phyloP scores from a whole-genome alignment of 805 yeast species.

The Candida ascalaphidarum region DNA sequence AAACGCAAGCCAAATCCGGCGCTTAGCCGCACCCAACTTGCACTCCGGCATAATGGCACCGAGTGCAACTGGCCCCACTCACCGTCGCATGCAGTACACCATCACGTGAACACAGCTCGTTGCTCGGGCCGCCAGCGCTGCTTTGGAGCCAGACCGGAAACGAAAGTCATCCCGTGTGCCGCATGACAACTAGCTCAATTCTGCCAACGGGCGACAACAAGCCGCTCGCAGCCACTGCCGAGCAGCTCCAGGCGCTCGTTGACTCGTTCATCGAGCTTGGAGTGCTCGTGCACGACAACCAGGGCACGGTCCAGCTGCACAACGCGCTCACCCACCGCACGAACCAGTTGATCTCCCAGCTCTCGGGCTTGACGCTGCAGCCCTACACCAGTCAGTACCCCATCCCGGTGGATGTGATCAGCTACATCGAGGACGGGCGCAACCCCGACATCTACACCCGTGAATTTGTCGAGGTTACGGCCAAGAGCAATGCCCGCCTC shows the following conservation, averaged over 20 bases:
- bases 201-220: slow-evolving; percentile 14
- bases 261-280: slow-evolving; percentile 87
- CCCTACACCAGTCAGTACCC: slow-evolving; percentile 30
- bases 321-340: slow-evolving; percentile 31
- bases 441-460: slow-evolving; percentile 96
- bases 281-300: slow-evolving; percentile 86
- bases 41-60: too few relatives aligned
- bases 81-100: too few relatives aligned
- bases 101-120: too few relatives aligned
- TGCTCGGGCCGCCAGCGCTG: too few relatives aligned
- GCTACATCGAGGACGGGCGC: slow-evolving; percentile 91
- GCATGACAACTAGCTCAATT: slow-evolving; percentile 27
- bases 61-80: too few relatives aligned
- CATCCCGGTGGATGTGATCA: slow-evolving; percentile 77
- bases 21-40: too few relatives aligned
- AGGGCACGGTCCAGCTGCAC: slow-evolving; percentile 77
- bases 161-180: too few relatives aligned
- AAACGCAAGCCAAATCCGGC: too few relatives aligned
- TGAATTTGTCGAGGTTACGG: slow-evolving; percentile 92
- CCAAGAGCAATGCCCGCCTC: slow-evolving; percentile 78
- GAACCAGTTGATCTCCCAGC: slow-evolving; percentile 33
- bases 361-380: slow-evolving; percentile 22
- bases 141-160: too few relatives aligned
- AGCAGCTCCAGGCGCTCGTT: slow-evolving; percentile 23
- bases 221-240: slow-evolving; percentile 20